phyloP scores from a whole-genome alignment of 192 early-diverging fungal species.

The Coemansia umbellata region DNA sequence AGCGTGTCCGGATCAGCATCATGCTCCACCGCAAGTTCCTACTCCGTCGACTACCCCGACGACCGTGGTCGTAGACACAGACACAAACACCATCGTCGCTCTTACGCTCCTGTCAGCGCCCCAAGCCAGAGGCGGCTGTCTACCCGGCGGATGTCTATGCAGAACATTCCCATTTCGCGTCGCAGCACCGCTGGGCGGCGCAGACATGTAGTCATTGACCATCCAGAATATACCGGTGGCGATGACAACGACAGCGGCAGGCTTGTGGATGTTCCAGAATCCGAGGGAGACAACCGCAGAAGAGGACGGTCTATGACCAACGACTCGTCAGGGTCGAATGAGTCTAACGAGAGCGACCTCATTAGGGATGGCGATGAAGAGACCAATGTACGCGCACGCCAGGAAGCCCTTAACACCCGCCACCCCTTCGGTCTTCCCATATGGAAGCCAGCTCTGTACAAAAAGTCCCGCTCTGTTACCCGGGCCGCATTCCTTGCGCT shows the following conservation, averaged over 20 bases:
- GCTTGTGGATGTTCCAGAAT: constrained; percentile 1
- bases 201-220: constrained; percentile 19
- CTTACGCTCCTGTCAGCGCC: constrained; percentile 4
- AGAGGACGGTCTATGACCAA: constrained; percentile 17
- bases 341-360: constrained; percentile 12
- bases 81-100: constrained; percentile 38
- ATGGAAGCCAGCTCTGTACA: constrained; percentile 98
- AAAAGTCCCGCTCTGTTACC: constrained; percentile 84
- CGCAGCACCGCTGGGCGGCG: constrained; percentile 23
- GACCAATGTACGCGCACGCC: constrained; percentile 44
- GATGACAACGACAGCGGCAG: neutral
- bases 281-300: constrained; percentile 2
- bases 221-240: constrained; percentile 8
- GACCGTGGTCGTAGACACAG: constrained; percentile 11
- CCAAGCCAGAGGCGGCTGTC: neutral
- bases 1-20: constrained; percentile 45
- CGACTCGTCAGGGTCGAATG: constrained; percentile 22
- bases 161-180: constrained; percentile 19
- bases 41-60: constrained; percentile 26
- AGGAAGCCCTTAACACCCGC: constrained; percentile 69
- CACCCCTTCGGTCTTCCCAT: constrained; percentile 94
- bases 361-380: constrained; percentile 37
- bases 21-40: constrained; percentile 40
- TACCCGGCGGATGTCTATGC: constrained; percentile 20
- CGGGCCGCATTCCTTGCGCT: constrained; percentile 75